Evolutionary conservation across 176 grass and related monocot genomes (phyloP).

Genomic region (Oryza australiensis): DNA sequence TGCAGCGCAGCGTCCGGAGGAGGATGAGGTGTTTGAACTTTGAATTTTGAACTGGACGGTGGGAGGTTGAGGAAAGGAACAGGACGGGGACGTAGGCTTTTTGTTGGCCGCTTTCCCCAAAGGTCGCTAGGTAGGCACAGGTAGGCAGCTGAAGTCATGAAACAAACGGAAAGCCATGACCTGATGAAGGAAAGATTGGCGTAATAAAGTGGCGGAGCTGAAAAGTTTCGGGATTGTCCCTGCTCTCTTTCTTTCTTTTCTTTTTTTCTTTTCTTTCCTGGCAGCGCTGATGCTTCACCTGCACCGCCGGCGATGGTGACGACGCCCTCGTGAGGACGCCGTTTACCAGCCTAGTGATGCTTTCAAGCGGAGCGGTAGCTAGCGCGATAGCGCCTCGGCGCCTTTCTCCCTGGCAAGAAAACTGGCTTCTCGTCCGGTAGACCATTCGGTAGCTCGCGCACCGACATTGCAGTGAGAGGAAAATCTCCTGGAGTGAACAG

Average conservation of each 20-base stretch:
- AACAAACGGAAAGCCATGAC: conserved; percentile 31
- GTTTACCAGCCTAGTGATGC: not conserved
- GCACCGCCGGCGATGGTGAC: not conserved
- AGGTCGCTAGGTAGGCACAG: not conserved
- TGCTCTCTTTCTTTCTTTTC: not conserved
- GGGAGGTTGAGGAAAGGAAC: not conserved
- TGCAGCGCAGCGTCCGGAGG: not conserved
- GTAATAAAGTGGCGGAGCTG: not conserved
- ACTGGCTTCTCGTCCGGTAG: not conserved
- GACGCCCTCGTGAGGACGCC: not conserved
- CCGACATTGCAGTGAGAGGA: not conserved
- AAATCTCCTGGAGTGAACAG: not conserved
- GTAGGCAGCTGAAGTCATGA: not conserved
- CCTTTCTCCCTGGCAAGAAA: not conserved
- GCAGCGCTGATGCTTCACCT: not conserved
- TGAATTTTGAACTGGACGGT: conserved; percentile 39
- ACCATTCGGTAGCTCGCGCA: not conserved
- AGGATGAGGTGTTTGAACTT: conserved; percentile 38
- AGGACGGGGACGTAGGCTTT: conserved; percentile 32
- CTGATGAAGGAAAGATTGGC: conserved; percentile 24
- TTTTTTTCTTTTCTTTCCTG: not conserved
- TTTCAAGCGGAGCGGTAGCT: not conserved
- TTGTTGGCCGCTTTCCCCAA: not conserved
- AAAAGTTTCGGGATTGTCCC: conserved; percentile 8
- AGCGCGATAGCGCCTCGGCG: not conserved